phyloP scores from a whole-genome alignment of 495 filamentous ascomycete species.

The Neurospora sp. region DNA sequence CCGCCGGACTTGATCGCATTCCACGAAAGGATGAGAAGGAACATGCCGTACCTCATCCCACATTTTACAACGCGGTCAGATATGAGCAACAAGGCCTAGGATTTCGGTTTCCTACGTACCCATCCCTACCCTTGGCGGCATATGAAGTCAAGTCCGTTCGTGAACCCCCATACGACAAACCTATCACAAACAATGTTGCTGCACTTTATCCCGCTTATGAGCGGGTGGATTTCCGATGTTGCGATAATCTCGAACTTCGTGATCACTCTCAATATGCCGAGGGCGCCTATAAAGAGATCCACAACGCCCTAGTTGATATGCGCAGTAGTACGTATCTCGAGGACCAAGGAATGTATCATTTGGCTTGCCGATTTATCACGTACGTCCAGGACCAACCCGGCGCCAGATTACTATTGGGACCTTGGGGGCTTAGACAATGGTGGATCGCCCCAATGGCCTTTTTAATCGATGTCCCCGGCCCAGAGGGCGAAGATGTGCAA shows the following conservation, averaged over 20 bases:
- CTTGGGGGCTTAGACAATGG: neutral
- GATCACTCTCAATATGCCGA: neutral
- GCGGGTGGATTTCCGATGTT: neutral
- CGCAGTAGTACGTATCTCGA: neutral
- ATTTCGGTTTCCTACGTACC: neutral
- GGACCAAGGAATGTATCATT: neutral
- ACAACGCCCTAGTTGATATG: neutral
- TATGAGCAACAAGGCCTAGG: neutral
- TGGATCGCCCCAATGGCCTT: slow-evolving; percentile 1
- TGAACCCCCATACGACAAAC: neutral
- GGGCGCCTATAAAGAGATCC: neutral
- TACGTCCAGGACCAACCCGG: slow-evolving; percentile 1
- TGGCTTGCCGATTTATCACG: neutral
- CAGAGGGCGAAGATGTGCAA: neutral
- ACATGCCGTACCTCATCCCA: neutral
- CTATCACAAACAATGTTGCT: neutral
- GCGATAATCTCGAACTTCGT: neutral
- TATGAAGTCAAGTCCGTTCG: neutral
- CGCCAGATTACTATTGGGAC: neutral
- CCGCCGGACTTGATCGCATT: neutral
- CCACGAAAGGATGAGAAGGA: neutral
- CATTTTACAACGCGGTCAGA: neutral
- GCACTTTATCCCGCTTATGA: neutral
- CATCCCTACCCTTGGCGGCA: neutral
- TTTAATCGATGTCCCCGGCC: neutral